These are phyloP conservation scores for Bruguiera gymnorhiza DNA, from an alignment of 345 rosid genomes.

Conservation along the genomic window DNA sequence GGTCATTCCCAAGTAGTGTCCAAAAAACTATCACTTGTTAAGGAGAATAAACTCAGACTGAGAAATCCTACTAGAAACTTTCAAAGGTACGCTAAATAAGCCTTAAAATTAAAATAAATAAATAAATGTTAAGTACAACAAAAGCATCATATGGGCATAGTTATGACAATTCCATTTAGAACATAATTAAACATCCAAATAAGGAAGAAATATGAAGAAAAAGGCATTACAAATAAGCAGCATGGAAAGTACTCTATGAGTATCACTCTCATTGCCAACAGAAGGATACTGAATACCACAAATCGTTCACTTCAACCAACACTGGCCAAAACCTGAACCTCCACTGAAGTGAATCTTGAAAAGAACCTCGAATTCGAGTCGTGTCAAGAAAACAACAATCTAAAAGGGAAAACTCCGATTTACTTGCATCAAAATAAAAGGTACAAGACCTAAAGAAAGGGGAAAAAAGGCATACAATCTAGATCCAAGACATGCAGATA, in stretches of 20 bases:
- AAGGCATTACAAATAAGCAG: background rate
- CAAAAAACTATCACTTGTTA: constrained; percentile 29
- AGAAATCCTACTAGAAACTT: background rate
- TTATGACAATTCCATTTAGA: background rate
- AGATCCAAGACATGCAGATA: background rate
- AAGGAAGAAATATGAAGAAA: background rate
- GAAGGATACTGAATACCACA: constrained; percentile 54
- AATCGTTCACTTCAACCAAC: constrained; percentile 40
- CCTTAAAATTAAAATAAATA: background rate
- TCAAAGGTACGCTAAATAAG: background rate
- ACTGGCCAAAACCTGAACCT: constrained; percentile 48
- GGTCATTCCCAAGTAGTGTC: constrained; percentile 11
- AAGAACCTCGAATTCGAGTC: constrained; percentile 43
- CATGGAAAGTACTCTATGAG: background rate
- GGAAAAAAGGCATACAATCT: background rate
- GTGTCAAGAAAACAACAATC: constrained; percentile 49
- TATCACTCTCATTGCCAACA: constrained; percentile 13
- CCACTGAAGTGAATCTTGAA: constrained; percentile 41
- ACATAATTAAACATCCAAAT: background rate
- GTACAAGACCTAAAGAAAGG: background rate
- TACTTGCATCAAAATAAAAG: too few relatives aligned
- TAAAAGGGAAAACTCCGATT: constrained; percentile 1
- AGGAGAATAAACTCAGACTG: constrained; percentile 23
- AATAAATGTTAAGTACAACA: background rate
- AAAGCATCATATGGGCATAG: background rate